Conservation (phyloP, 345 rosid species). For the Pistacia atlantica region DNA sequence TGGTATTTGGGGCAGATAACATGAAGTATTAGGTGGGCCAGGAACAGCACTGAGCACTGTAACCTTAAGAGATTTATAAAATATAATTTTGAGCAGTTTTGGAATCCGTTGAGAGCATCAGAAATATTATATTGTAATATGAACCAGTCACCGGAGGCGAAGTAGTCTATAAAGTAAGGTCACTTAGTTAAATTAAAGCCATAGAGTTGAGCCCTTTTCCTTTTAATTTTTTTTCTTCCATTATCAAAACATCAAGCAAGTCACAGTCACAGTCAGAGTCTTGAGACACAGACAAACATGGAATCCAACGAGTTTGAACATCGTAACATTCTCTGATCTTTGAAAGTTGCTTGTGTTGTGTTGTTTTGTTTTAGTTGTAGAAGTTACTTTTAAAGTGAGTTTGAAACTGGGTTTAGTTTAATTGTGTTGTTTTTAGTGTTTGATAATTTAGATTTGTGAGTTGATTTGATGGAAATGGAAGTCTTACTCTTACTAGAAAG, state of each 20-base stretch:
- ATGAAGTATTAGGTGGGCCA: constrained; percentile 18
- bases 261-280: neutral
- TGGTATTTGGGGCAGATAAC: too few relatives aligned
- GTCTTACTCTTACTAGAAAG: neutral
- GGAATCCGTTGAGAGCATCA: constrained; percentile 7
- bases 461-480: constrained; percentile 8
- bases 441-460: neutral
- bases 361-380: neutral
- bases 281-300: constrained; percentile 23
- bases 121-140: neutral
- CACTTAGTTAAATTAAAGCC: neutral
- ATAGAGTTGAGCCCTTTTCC: neutral
- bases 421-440: neutral
- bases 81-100: constrained; percentile 17
- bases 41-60: constrained; percentile 20
- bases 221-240: neutral
- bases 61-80: constrained; percentile 2
- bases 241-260: neutral
- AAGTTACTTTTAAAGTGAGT: neutral
- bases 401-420: constrained; percentile 3
- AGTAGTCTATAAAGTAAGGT: constrained; percentile 9
- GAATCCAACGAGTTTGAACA: constrained; percentile 51
- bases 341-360: neutral
- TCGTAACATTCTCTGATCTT: constrained; percentile 21
- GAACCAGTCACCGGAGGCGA: constrained; percentile 30